Base-by-base conservation (phyloP, 2,329 filamentous ascomycete genomes). In the Exophiala alcalophila region DNA sequence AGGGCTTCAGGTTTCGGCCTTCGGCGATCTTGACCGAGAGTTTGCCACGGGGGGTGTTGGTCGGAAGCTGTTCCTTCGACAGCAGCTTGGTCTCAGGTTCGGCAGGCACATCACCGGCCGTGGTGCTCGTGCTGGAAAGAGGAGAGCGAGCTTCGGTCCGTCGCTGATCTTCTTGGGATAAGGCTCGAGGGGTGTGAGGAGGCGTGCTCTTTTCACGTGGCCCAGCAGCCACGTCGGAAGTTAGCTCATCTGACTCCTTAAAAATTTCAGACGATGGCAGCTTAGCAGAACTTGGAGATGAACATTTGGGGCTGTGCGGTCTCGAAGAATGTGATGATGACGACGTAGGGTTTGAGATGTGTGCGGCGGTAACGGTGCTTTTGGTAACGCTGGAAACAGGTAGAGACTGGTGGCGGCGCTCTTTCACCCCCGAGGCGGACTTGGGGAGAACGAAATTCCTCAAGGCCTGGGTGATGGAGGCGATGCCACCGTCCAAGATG, bases 1-100 rank as follows among this genome's bases (percentile, higher is more conserved):
- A 88, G 44, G 82, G 86, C 48, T 84, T 78, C 38, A 98, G 69
- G 7, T 86, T 87, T 58, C 88, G 78, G 33, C 85, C 92, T 64
- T 96, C 88, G 36, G 82, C 75, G 40, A 98, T 92, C 61, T 86
- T 89, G 57, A 98, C 86, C 23, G 83, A 86, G 43, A 98, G 73
- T 65, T 92, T 95, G 45, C 92, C 92, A 64, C 87, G 91, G 15
- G 87, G 76, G 15, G 81, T 72, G 7, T 83, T 81, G 4, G 84
- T 79, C 18, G 84, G 79, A 5, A 81, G 77, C 15, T 77, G 78
- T 27, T 70, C 50, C 52, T 53, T 35, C 52, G 25, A 8, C 10
- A 27, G 24, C n/a, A 15, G 14, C 20, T 41, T 30, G 15, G 45
- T 40, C 19, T 41, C 40, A 15, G 21, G 18, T 9, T 53, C 47